A percentile compares a stretch with the other conserved stretches of the same genome.
phyloP scores from a whole-genome alignment of 768 basidiomycete genomes.

The Zangia roseola region DNA sequence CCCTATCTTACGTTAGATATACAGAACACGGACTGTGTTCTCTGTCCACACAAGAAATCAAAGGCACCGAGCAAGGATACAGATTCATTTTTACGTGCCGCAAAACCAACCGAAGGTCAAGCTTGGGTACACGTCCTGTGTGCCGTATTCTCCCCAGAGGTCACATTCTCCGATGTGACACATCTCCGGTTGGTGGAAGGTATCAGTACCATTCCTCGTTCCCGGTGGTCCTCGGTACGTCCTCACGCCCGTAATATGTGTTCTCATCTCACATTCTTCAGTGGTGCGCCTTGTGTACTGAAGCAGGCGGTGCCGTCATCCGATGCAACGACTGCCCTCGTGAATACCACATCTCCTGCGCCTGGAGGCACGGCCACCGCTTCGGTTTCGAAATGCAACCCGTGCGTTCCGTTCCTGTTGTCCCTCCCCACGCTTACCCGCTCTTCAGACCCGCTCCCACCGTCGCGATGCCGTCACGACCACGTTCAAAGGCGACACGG shows the following conservation, averaged over 20 bases:
- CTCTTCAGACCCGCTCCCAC: conserved; percentile 68
- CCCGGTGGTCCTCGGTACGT: conserved; percentile 75
- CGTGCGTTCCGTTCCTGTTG: conserved; percentile 34
- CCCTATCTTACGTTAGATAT: conserved; percentile 1
- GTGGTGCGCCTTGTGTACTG: conserved; percentile 76
- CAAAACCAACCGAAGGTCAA: conserved; percentile 90
- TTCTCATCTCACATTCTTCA: conserved; percentile 34
- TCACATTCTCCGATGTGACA: conserved; percentile 75
- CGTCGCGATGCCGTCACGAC: conserved; percentile 65
- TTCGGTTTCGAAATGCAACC: conserved; percentile 94
- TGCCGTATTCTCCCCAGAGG: conserved; percentile 82
- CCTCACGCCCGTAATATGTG: not conserved
- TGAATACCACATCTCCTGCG: conserved; percentile 88
- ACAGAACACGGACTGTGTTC: conserved; percentile 79
- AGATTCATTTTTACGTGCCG: conserved; percentile 69
- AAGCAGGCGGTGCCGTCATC: conserved; percentile 73
- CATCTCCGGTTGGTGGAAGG: conserved; percentile 83
- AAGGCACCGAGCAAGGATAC: conserved; percentile 44
- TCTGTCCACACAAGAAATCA: conserved; percentile 62
- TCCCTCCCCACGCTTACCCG: not conserved
- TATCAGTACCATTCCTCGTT: conserved; percentile 65
- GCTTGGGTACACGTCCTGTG: conserved; percentile 92
- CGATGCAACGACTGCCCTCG: conserved; percentile 80
- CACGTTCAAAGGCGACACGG: conserved; percentile 75
- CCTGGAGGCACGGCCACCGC: conserved; percentile 78